Percentiles rank a stretch among this genome's conserved stretches.
Evolutionary conservation across 345 rosid genomes (phyloP).

Genomic region (Orychophragmus violaceus): DNA sequence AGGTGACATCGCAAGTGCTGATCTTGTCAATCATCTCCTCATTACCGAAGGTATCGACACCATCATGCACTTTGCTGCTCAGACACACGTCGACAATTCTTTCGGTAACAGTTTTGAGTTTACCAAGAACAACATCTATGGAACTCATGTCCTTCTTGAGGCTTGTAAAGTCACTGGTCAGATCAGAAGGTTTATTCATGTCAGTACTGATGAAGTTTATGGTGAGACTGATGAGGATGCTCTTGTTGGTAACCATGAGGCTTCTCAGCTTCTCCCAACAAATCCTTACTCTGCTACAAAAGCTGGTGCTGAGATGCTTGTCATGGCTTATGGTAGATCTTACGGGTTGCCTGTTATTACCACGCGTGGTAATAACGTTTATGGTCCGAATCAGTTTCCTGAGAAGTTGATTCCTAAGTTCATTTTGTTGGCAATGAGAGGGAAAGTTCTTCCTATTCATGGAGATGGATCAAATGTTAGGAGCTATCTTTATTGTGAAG

Average conservation of each 20-base stretch:
- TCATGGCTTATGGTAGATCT: conserved; percentile 89
- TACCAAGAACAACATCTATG: conserved; percentile 80
- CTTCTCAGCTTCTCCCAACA: conserved; percentile 92
- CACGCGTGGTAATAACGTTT: conserved; percentile 88
- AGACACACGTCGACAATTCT: conserved; percentile 84
- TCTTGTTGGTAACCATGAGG: conserved; percentile 85
- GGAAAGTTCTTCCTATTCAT: conserved; percentile 67
- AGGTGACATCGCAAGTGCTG: conserved; percentile 87
- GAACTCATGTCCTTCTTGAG: conserved; percentile 83
- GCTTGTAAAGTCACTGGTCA: conserved; percentile 93
- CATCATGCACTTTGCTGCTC: conserved; percentile 92
- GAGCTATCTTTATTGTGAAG: conserved; percentile 79
- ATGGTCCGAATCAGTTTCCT: conserved; percentile 87
- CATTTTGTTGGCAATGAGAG: conserved; percentile 66
- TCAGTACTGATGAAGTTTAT: conserved; percentile 89
- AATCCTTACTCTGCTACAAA: conserved; percentile 91
- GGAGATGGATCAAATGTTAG: conserved; percentile 87
- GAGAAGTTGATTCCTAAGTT: conserved; percentile 87
- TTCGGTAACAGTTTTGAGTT: conserved; percentile 94
- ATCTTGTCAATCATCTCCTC: conserved; percentile 79
- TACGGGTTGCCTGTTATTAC: conserved; percentile 90
- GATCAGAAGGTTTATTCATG: conserved; percentile 83
- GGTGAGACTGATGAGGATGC: conserved; percentile 96
- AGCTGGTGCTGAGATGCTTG: conserved; percentile 95
- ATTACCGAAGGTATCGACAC: conserved; percentile 84